phyloP scores from a whole-genome alignment of 2,329 filamentous ascomycete genomes.

The Fusarium sp. region DNA sequence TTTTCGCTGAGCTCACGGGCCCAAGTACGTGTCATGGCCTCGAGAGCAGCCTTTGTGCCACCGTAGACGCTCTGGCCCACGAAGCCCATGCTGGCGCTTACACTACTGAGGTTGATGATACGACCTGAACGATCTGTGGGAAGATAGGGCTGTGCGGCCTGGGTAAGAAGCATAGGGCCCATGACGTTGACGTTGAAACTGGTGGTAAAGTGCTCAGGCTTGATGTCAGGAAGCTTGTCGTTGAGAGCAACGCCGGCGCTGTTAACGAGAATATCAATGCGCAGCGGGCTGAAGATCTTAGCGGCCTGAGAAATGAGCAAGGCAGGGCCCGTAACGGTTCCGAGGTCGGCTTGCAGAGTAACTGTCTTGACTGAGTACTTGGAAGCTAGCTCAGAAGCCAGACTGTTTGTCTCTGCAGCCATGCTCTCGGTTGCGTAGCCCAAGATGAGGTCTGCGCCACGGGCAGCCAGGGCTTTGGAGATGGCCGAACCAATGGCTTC shows the following conservation, averaged over 20 bases:
- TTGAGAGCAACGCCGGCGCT: slow-evolving; percentile 81
- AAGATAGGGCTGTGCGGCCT: slow-evolving; percentile 77
- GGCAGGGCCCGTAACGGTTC: slow-evolving; percentile 41
- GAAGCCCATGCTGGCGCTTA: slow-evolving; percentile 63
- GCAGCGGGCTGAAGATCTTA: slow-evolving; percentile 43
- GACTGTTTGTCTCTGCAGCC: slow-evolving; percentile 35
- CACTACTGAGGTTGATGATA: slow-evolving; percentile 66
- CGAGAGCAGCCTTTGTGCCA: slow-evolving; percentile 66
- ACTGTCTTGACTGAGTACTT: slow-evolving; percentile 71
- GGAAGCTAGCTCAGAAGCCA: slow-evolving; percentile 44
- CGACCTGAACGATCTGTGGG: slow-evolving; percentile 75
- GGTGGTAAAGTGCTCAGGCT: slow-evolving; percentile 72
- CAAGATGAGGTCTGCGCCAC: slow-evolving; percentile 48
- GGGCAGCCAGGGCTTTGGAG: slow-evolving; percentile 45
- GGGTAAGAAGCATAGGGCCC: slow-evolving; percentile 80
- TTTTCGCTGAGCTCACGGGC: slow-evolving; percentile 65
- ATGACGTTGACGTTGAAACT: slow-evolving; percentile 84
- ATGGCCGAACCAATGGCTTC: slow-evolving; percentile 46
- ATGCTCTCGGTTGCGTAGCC: slow-evolving; percentile 44
- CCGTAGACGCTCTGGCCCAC: slow-evolving; percentile 66
- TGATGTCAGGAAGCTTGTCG: slow-evolving; percentile 71
- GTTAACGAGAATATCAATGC: slow-evolving; percentile 79
- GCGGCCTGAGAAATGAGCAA: slow-evolving; percentile 45
- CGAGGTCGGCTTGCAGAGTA: slow-evolving; percentile 71
- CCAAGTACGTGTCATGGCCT: slow-evolving; percentile 69